Percentiles rank a stretch among this genome's conserved stretches.
phyloP scores from a whole-genome alignment of 2,329 filamentous ascomycete genomes.

The Albifimbria verrucaria region DNA sequence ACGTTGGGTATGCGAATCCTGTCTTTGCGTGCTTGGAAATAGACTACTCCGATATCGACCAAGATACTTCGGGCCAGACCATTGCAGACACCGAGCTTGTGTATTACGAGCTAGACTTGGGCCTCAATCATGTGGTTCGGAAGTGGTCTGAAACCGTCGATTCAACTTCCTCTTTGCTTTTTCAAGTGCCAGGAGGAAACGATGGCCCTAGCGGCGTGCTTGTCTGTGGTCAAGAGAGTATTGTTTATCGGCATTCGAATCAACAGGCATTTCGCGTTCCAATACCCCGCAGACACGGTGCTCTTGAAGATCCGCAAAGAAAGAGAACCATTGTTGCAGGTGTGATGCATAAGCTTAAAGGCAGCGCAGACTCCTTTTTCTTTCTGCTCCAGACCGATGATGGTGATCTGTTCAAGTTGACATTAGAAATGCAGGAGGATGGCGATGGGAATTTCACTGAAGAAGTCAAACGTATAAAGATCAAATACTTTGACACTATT shows the following conservation, averaged over 20 bases:
- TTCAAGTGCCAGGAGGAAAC: constrained; percentile 90
- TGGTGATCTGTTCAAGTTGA: neutral
- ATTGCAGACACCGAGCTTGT: constrained; percentile 79
- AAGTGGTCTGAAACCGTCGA: constrained; percentile 97
- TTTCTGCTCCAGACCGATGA: constrained; percentile 76
- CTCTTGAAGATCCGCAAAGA: constrained; percentile 86
- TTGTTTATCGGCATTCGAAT: constrained; percentile 95
- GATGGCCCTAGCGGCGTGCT: constrained; percentile 94
- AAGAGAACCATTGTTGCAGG: constrained; percentile 85
- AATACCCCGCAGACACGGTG: constrained; percentile 81
- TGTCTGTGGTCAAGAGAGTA: constrained; percentile 89
- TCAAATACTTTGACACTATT: constrained; percentile 98
- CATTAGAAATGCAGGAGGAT: constrained; percentile 81
- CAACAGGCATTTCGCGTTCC: constrained; percentile 85
- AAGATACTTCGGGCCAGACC: constrained; percentile 83
- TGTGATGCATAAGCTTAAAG: constrained; percentile 95
- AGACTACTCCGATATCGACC: constrained; percentile 87
- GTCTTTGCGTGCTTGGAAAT: constrained; percentile 94
- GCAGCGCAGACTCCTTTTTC: constrained; percentile 83
- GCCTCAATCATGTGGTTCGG: constrained; percentile 93
- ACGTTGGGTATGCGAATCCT: constrained; percentile 96
- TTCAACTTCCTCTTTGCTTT: constrained; percentile 81
- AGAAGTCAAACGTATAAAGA: constrained; percentile 78
- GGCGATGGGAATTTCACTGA: constrained; percentile 73
- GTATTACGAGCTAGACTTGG: constrained; percentile 96